These are phyloP conservation scores for Tolypocladium nubicola DNA, from an alignment of 2,329 filamentous ascomycete genomes.

Conservation along the genomic window DNA sequence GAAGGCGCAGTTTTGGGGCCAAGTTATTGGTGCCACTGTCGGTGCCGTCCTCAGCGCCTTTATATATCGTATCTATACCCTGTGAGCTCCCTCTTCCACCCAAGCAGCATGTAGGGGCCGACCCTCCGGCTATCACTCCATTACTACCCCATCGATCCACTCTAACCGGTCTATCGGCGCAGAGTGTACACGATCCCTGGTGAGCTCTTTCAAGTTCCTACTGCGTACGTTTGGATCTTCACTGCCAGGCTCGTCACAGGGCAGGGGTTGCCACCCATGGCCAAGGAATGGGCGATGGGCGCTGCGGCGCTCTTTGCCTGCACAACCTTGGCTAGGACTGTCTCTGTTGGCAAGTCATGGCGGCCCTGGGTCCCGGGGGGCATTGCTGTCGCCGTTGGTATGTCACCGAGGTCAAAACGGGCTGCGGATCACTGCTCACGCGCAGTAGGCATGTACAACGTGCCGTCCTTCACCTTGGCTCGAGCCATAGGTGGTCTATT, in stretches of 20 bases:
- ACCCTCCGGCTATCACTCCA: background rate
- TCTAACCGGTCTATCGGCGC: background rate
- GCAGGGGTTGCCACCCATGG: conserved; percentile 75
- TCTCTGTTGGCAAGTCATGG: conserved; percentile 48
- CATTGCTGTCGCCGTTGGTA: conserved; percentile 88
- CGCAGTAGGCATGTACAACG: conserved; percentile 80
- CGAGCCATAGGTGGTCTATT: conserved; percentile 67
- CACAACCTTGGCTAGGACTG: conserved; percentile 61
- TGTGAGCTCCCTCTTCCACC: conserved; percentile 16
- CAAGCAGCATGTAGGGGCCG: background rate
- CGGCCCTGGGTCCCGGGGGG: conserved; percentile 74
- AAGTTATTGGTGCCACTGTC: conserved; percentile 79
- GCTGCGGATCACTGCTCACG: background rate
- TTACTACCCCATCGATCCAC: background rate
- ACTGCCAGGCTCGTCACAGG: conserved; percentile 90
- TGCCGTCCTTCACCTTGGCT: conserved; percentile 88
- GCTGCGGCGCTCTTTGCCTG: conserved; percentile 65
- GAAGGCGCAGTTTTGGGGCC: conserved; percentile 92
- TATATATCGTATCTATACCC: conserved; percentile 81
- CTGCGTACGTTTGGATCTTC: conserved; percentile 95
- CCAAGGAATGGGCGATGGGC: conserved; percentile 65
- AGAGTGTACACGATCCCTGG: conserved; percentile 83
- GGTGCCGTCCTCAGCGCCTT: conserved; percentile 79
- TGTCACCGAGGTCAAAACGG: conserved; percentile 8
- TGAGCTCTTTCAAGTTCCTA: conserved; percentile 85